phyloP scores from a whole-genome alignment of 1,284 basidiomycete genomes.

The Heterobasidion parviporum region DNA sequence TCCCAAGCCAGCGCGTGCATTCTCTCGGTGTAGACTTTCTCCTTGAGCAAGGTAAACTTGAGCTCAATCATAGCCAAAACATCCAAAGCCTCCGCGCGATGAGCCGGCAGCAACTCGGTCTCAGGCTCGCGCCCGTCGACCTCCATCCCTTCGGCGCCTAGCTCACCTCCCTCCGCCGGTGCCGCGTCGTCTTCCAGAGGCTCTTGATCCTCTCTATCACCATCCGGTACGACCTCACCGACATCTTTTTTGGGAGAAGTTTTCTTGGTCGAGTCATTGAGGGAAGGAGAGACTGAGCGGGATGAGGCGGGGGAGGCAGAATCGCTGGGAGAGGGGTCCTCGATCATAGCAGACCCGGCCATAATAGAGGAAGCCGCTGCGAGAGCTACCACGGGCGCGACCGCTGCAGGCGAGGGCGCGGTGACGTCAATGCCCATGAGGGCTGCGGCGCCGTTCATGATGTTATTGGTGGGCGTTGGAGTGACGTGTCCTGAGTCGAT shows the following conservation, averaged over 20 bases:
- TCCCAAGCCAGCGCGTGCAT: conserved; percentile 77
- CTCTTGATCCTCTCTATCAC: conserved; percentile 17
- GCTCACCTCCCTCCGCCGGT: conserved; percentile 29
- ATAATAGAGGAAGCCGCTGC: conserved; percentile 43
- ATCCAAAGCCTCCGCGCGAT: conserved; percentile 73
- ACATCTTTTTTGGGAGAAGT: conserved; percentile 13
- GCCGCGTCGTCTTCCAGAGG: conserved; percentile 22
- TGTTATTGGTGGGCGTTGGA: neutral
- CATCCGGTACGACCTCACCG: conserved; percentile 11
- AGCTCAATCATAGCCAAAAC: conserved; percentile 71
- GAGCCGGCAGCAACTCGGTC: conserved; percentile 60
- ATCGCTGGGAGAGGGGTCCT: conserved; percentile 26
- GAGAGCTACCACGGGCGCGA: conserved; percentile 31
- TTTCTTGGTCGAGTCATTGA: neutral
- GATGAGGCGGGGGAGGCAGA: conserved; percentile 26
- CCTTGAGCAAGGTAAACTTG: conserved; percentile 67
- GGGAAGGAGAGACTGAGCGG: conserved; percentile 33
- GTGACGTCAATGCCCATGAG: conserved; percentile 31
- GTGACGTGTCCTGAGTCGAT: neutral
- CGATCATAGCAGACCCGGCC: conserved; percentile 36
- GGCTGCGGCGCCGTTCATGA: conserved; percentile 9
- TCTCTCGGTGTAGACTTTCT: conserved; percentile 73
- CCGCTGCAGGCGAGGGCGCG: conserved; percentile 26
- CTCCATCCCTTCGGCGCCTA: conserved; percentile 29
- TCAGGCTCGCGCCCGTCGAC: conserved; percentile 23